Evolutionary conservation across 768 basidiomycete species (phyloP).

Genomic region (Vararia minispora): DNA sequence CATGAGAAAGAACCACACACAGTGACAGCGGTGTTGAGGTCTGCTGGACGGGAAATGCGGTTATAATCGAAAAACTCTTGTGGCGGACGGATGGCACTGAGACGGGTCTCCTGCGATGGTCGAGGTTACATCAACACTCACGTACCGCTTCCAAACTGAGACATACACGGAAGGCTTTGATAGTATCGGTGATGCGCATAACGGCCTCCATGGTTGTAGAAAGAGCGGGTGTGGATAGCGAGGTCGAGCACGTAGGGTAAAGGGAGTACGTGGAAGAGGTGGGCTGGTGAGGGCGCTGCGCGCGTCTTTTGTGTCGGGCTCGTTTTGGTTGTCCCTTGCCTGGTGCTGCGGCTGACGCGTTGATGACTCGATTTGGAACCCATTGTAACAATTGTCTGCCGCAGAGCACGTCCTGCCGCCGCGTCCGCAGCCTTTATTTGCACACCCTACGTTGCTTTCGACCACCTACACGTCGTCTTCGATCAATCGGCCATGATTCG

Average conservation of each 20-base stretch:
- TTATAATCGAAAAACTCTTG: constrained; percentile 78
- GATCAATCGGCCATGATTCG: constrained; percentile 46
- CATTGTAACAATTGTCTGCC: too few relatives aligned
- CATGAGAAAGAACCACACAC: constrained; percentile 38
- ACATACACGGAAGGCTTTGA: constrained; percentile 63
- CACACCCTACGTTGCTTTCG: too few relatives aligned
- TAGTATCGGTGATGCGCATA: constrained; percentile 51
- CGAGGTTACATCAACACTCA: background rate
- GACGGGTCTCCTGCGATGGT: constrained; percentile 54
- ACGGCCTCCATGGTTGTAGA: constrained; percentile 46
- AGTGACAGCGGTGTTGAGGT: constrained; percentile 68
- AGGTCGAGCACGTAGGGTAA: constrained; percentile 1
- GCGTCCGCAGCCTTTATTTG: too few relatives aligned
- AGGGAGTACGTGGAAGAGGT: background rate
- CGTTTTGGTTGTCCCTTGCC: background rate
- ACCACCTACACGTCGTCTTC: constrained; percentile 1
- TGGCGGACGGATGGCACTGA: constrained; percentile 63
- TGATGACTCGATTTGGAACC: constrained; percentile 8
- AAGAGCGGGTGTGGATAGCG: background rate
- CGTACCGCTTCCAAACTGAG: background rate
- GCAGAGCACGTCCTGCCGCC: too few relatives aligned
- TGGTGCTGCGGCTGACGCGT: constrained; percentile 1
- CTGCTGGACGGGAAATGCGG: constrained; percentile 73
- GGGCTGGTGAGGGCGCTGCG: background rate
- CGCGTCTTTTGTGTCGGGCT: too few relatives aligned